A percentile compares a stretch with the other conserved stretches of the same genome.
Evolutionary conservation across 225 moss, liverwort and hornwort species (phyloP).

Genomic region (Bryum argenteum): DNA sequence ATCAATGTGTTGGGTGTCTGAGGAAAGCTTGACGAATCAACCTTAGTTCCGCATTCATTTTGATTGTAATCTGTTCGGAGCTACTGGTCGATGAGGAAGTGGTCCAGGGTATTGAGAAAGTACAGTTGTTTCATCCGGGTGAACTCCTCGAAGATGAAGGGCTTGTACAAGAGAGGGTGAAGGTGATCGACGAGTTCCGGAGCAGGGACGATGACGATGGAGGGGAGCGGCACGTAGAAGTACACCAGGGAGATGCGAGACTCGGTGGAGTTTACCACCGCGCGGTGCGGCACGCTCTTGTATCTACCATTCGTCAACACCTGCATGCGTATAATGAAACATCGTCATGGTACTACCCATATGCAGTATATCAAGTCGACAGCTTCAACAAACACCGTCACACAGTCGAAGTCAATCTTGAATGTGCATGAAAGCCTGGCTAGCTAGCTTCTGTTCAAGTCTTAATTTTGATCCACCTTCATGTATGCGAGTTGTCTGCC

Average conservation of each 20-base stretch:
- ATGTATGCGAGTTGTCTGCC: too few species aligned
- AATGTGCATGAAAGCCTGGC: not conserved
- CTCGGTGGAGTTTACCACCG: conserved; percentile 47
- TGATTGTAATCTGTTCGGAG: too few species aligned
- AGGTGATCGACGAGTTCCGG: conserved; percentile 45
- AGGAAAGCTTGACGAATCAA: too few species aligned
- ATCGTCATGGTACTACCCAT: too few species aligned
- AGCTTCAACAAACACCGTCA: conserved; percentile 17
- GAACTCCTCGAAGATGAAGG: conserved; percentile 29
- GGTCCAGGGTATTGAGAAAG: conserved; percentile 38
- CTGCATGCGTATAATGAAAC: conserved; percentile 14
- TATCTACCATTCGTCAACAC: conserved; percentile 49
- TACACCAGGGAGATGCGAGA: conserved; percentile 48
- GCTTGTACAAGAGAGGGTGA: conserved; percentile 31
- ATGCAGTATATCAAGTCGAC: not conserved
- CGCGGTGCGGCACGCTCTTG: conserved; percentile 56
- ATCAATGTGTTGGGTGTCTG: too few species aligned
- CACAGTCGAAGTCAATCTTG: too few species aligned
- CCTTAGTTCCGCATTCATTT: too few species aligned
- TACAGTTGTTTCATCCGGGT: conserved; percentile 38
- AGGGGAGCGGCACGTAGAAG: conserved; percentile 41
- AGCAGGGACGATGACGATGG: conserved; percentile 35
- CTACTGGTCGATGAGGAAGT: conserved; percentile 27
- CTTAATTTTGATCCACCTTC: too few species aligned
- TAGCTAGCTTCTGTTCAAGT: too few species aligned